These are phyloP conservation scores for Epichloe scottii DNA, from an alignment of 2,329 filamentous ascomycete genomes.

Conservation along the genomic window DNA sequence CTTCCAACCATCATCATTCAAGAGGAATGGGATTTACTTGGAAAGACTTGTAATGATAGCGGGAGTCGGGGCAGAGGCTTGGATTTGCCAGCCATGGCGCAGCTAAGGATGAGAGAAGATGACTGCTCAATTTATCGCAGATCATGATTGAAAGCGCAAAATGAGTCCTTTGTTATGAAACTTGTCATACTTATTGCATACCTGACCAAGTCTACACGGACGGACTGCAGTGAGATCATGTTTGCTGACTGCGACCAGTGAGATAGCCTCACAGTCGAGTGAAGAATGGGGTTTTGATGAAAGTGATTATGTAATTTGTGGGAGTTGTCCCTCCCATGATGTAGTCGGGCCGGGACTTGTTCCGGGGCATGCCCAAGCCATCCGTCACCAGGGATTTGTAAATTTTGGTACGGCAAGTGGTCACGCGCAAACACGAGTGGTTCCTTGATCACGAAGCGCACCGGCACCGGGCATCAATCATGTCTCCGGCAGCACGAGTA, in stretches of 20 bases:
- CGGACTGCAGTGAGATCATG: neutral
- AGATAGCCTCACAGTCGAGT: too few relatives aligned
- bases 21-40: neutral
- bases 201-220: neutral
- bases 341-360: conserved; percentile 8
- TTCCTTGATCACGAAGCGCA: neutral
- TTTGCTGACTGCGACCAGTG: neutral
- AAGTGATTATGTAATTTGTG: neutral
- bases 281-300: neutral
- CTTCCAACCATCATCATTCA: neutral
- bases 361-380: conserved; percentile 6
- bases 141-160: neutral
- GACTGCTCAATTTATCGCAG: neutral
- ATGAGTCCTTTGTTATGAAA: neutral
- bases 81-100: neutral
- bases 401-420: conserved; percentile 4
- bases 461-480: conserved; percentile 13
- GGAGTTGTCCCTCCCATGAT: neutral
- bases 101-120: neutral
- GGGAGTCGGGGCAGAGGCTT: neutral
- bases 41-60: neutral
- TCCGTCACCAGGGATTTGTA: conserved; percentile 2
- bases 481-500: conserved; percentile 21
- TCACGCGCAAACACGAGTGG: neutral
- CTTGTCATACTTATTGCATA: neutral